phyloP scores from a whole-genome alignment of 768 basidiomycete species.

The Boletales sp. region DNA sequence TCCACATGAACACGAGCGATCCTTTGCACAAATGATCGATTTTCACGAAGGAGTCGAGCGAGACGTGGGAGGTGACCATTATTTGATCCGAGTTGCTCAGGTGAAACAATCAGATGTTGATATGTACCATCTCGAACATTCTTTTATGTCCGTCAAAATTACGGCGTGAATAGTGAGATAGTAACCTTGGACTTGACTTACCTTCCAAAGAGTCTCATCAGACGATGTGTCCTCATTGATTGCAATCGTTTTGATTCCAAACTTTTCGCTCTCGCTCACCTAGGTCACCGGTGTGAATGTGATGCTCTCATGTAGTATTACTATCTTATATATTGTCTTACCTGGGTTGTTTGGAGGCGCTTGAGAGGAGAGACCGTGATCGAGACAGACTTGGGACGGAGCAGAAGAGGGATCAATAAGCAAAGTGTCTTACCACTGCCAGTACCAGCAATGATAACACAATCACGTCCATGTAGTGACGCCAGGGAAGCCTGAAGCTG shows the following conservation, averaged over 20 bases:
- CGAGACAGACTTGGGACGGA: neutral
- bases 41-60: neutral
- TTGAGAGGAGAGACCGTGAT: conserved; percentile 5
- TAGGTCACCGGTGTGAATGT: too few relatives aligned
- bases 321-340: too few relatives aligned
- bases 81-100: conserved; percentile 1
- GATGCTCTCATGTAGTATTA: too few relatives aligned
- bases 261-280: neutral
- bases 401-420: neutral
- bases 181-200: too few relatives aligned
- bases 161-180: too few relatives aligned
- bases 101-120: conserved; percentile 6
- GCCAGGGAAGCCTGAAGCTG: too few relatives aligned
- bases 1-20: neutral
- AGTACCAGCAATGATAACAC: neutral
- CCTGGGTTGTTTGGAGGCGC: conserved; percentile 5
- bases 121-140: too few relatives aligned
- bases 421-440: conserved; percentile 2
- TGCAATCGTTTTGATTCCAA: neutral
- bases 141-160: too few relatives aligned
- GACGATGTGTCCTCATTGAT: neutral
- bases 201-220: too few relatives aligned
- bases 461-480: neutral
- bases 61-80: conserved; percentile 2
- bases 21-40: neutral